Base-by-base conservation (phyloP, 306 rosid species). In the Fagus sylvatica region DNA sequence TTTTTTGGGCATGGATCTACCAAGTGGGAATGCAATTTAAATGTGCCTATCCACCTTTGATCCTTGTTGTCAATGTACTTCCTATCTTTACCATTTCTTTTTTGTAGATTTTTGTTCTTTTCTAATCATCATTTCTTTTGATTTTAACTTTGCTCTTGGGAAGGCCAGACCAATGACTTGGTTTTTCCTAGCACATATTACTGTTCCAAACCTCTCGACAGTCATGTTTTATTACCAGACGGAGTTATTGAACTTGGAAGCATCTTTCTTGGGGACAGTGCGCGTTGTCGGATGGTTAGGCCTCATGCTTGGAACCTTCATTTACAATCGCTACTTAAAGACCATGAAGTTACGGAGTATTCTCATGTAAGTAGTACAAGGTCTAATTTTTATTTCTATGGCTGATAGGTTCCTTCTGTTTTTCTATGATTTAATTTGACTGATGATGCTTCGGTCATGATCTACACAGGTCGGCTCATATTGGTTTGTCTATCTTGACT, bases 211-310 rank as follows among this genome's bases (percentile, higher is more conserved):
- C 83, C 92, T 93, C 71, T 86, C 94, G 28, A 93, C 94, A 0
- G 86, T 87, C 79, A 86, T 86, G 88, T 93, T 93, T 87, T 93
- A 93, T 83, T 93, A 87, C 59, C 86, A 93, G 74, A 88, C 94
- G 0, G 97, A 89, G 84, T 80, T 83, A 80, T 87, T 93, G 76
- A 86, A 90, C 73, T 84, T 93, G 68, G 97, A 90, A 65, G 88
- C 96, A 17, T 89, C 97, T 64, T 93, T 93, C 86, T 79, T 93
- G 76, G 96, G 97, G 72, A 89, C 92, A 3, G 84, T 85, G 13
- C 87, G 88, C 11, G 94, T 93, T 79, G 85, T 85, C 19, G 96
- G 94, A 78, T 93, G 97, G 96, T 79, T 86, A 56, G 96, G 97
- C 73, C 92, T 90, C 69, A 93, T 93, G 94, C 70, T 93, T 30